Base-by-base conservation (phyloP, 805 yeast species). In the Torulaspora indica region DNA sequence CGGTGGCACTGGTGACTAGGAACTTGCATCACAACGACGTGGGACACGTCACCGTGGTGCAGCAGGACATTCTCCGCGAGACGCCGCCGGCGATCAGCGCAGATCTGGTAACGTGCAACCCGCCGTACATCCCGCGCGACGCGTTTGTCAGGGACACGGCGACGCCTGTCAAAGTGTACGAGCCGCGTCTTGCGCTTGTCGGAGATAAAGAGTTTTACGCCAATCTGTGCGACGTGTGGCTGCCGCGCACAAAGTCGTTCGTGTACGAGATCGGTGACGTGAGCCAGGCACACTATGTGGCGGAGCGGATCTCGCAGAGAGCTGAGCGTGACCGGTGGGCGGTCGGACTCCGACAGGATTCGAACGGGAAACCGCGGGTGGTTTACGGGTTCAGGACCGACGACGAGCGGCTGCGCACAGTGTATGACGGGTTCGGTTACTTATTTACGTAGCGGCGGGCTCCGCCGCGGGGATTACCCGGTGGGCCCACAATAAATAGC, bases 41-140 rank as follows among this genome's bases (percentile, higher is more conserved):
- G 24, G 25, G 13, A 13, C 23, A 13, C 8, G 36, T 45, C 20
- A 45, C 24, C 10, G 9, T 41, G 27, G 12, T 29, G 15, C 38
- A 38, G 30, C 37, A 34, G 12, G 36, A 47, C 33, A 36, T 49
- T 14, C 40, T 45, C 29, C 23, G 30, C 14, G 8, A 37, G 20
- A 10, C n/a, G 23, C 20, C 42, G 27, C 14, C 27, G 24, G 34
- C 13, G 37, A 13, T 7, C 28, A 35, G 35, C 1, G 58, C 70
- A 13, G 84, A 82, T 46, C 42, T 91, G 2, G 58, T 93, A 0
- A 74, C 82, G 0, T 78, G 95, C n/a, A 91, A 91, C 54, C 98
- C 98, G 0, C 98, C 98, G 0, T 91, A 91, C 58, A 81, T 90
- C 5, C 64, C 74, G 8, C 45, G 36, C 7, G 20, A 40, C 3